Evolutionary conservation across 169 alveolate species (phyloP).

Genomic region (Perkinsus marinus): DNA sequence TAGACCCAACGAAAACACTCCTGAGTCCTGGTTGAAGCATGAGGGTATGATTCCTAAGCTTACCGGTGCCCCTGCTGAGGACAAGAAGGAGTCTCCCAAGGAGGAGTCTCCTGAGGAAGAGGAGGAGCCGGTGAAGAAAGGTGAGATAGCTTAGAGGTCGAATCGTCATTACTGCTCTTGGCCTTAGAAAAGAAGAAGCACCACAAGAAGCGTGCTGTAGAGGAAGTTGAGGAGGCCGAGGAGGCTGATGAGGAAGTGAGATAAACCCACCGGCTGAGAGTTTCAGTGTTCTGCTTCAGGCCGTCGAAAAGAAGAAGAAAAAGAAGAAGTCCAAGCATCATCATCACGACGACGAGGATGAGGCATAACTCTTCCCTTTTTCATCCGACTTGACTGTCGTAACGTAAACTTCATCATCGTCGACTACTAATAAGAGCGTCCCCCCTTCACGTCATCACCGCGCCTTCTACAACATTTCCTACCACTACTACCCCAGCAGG

Average conservation of each 20-base stretch:
- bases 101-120: conserved; percentile 14
- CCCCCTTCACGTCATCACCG: neutral
- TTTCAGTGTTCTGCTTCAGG: too few relatives aligned
- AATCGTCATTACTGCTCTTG: neutral
- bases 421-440: neutral
- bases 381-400: neutral
- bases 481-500: neutral
- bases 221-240: neutral
- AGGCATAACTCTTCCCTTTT: neutral
- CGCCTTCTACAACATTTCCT: neutral
- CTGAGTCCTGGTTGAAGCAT: conserved; percentile 75
- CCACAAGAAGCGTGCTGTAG: neutral
- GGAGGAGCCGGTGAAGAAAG: neutral
- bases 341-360: neutral
- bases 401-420: neutral
- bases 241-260: neutral
- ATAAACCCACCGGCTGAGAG: too few relatives aligned
- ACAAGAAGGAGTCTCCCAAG: conserved; percentile 11
- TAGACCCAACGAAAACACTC: conserved; percentile 79
- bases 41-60: conserved; percentile 64
- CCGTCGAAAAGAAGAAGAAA: neutral
- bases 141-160: neutral
- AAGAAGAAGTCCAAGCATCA: neutral
- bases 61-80: conserved; percentile 45
- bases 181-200: neutral